Percentiles rank a stretch among this genome's conserved stretches.
Conservation (phyloP, 306 rosid genomes). For the Carpinus viminea region DNA sequence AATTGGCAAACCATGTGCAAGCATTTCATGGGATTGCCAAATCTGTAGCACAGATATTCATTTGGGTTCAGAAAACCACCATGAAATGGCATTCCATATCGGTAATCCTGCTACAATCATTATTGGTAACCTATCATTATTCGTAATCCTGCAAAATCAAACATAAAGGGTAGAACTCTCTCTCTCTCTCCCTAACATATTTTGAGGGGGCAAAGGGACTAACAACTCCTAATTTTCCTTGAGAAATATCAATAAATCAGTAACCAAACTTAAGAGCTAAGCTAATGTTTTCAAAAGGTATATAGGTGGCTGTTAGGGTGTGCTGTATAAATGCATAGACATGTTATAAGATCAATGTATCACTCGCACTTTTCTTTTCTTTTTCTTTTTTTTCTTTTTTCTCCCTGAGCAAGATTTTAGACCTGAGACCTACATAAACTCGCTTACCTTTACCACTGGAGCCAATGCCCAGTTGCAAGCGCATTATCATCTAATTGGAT, state of each 20-base stretch:
- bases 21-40: not conserved
- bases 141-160: not conserved
- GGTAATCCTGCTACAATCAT: no score
- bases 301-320: not conserved
- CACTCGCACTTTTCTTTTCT: not conserved
- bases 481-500: not conserved
- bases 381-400: conserved; percentile 11
- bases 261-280: not conserved
- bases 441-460: not conserved
- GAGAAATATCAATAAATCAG: not conserved
- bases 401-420: conserved; percentile 12
- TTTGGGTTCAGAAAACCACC: not conserved
- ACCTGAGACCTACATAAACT: not conserved
- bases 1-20: not conserved
- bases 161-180: not conserved
- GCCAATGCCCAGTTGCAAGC: not conserved
- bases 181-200: not conserved
- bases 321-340: not conserved
- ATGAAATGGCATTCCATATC: no score
- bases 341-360: not conserved
- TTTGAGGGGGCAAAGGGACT: no score
- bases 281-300: not conserved
- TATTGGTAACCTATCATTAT: not conserved
- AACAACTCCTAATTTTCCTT: not conserved
- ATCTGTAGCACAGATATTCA: not conserved